Evolutionary conservation across 495 filamentous ascomycete genomes (phyloP), one percentile per base, ranked within the genome.

Genomic region (Aspergillus diversus): DNA sequence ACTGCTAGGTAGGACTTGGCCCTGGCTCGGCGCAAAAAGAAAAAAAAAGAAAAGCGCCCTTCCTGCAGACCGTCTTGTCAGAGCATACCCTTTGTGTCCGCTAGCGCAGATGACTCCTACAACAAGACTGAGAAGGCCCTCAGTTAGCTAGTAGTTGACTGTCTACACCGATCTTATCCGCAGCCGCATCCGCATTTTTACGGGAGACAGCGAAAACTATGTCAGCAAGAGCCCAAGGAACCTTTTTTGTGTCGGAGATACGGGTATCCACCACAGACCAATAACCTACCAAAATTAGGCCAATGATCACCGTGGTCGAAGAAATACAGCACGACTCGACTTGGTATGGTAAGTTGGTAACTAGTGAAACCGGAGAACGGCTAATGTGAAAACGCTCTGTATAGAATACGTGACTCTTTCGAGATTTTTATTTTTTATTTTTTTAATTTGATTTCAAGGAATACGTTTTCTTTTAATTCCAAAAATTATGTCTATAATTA

Each of bases 361-460:
- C 5, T 11, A n/a, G n/a, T 33, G 32, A 37, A 16, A 35, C n/a
- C 50, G 52, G 47, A 50, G 47, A 50, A 35, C 53, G 33, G 31
- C 33, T 55, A 17, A 49, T n/a, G 33, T 60, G 37, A 46, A 46
- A 47, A 13, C 37, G 16, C 54, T 57, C 54, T 35, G 54, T 64
- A 35, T 55, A 55, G 56, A 27, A 27, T 27, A 27, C 21, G 21
- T 27, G 47, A 50, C 7, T 50, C n/a, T 17, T 27, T 50, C 6
- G 47, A 21, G 47, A 31, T 7, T 27, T 27, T 50, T 31, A 27
- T 50, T 49, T 54, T 16, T 16, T 11, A 27, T 17, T 55, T 55
- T 46, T 52, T 35, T 55, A 31, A 53, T 43, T 48, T 61, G 46
- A 51, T 59, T 65, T 54, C 52, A 27, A 27, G 21, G 21, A 27